phyloP scores from a whole-genome alignment of 768 basidiomycete genomes.

The Neoboletus magnificus region DNA sequence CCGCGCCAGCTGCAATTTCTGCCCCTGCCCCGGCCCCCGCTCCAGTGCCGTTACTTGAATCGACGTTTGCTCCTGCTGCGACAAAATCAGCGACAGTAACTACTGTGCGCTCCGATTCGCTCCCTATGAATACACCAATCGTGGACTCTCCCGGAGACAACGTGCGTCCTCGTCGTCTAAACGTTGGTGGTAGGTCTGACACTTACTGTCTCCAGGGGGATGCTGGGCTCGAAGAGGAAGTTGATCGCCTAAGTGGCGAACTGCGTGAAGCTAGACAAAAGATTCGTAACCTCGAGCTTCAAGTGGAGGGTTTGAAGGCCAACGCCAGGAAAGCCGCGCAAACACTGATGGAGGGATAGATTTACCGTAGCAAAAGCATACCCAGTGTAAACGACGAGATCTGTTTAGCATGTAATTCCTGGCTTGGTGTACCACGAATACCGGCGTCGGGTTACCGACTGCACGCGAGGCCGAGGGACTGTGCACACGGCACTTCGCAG shows the following conservation, averaged over 20 bases:
- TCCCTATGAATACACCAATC: conserved; percentile 1
- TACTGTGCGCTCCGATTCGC: conserved; percentile 13
- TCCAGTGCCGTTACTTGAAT: conserved; percentile 33
- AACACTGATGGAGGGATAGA: conserved; percentile 41
- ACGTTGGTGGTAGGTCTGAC: background rate
- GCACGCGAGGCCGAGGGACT: conserved; percentile 3
- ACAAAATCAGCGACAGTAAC: conserved; percentile 30
- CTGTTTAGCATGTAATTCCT: background rate
- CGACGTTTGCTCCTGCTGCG: conserved; percentile 31
- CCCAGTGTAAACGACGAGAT: background rate
- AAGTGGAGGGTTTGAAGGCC: conserved; percentile 69
- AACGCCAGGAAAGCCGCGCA: conserved; percentile 78
- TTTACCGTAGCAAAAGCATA: background rate
- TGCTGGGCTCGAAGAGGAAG: conserved; percentile 49
- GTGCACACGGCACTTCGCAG: background rate
- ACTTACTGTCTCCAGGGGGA: conserved; percentile 11
- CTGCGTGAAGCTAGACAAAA: conserved; percentile 77
- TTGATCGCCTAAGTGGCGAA: conserved; percentile 56
- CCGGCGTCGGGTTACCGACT: background rate
- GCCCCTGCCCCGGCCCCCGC: conserved; percentile 22
- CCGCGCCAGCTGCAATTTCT: conserved; percentile 29
- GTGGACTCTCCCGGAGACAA: conserved; percentile 18
- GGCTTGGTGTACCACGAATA: background rate
- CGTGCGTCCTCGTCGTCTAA: conserved; percentile 26
- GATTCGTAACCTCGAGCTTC: conserved; percentile 80